Evolutionary conservation across 2,329 filamentous ascomycete genomes (phyloP), one percentile per base, ranked within the genome.

Genomic region (Phoma sp.): DNA sequence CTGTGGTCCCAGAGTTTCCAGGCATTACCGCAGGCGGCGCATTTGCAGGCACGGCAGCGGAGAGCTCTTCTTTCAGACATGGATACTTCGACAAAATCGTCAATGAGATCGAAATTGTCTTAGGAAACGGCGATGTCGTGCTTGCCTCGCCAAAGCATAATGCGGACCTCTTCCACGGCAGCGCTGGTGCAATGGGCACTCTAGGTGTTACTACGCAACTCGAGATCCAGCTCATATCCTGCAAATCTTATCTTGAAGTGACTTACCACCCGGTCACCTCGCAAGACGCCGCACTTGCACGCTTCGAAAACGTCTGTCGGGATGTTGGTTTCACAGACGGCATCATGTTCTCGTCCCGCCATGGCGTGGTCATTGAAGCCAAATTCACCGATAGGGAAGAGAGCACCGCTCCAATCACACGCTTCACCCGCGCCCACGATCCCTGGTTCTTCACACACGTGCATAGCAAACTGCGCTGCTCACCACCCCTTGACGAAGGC

Each of bases 371-470:
- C 17, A 43, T 57, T 6, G 33, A 51, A 35, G 56, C 57, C 9
- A 45, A 49, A 15, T 31, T 61, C 8, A 8, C 21, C 7, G 43
- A 37, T 13, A 38, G 19, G 21, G 25, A 24, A 5, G 25, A 41
- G n/a, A 15, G 17, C 31, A 29, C 6, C 21, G 32, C 29, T 15
- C 41, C 43, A n/a, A 7, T 46, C 2, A 19, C 40, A 10, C 49
- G 29, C 12, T 57, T 63, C 43, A 58, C 48, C 31, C 22, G 52
- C n/a, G 31, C 55, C 9, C 31, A 43, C 4, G 88, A 91, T 59
- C 83, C 85, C 0, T 91, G 88, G 88, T 91, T 89, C 70, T 91
- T 90, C 55, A 74, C 90, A 0, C 87, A 88, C 60, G 86, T 82
- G 13, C 52, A 48, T 29, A 32, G 22, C 9, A 53, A 49, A 33